Percentiles rank a stretch among this genome's conserved stretches.
Evolutionary conservation across 1,284 basidiomycete genomes (phyloP).

Genomic region (Anthracocystis panici-leucophaei): DNA sequence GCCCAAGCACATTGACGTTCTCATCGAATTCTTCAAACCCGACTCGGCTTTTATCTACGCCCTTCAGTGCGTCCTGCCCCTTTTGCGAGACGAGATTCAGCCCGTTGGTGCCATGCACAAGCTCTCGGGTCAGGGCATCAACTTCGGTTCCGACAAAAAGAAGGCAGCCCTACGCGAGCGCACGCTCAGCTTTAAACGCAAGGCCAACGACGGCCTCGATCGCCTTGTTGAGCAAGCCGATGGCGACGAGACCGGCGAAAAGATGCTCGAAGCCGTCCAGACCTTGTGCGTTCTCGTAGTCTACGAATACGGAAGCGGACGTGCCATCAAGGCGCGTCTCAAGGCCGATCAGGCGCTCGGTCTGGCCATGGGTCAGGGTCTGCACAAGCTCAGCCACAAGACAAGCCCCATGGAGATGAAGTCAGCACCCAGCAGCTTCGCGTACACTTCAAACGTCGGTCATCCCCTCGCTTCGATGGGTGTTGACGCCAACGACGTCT

Average conservation of each 20-base stretch:
- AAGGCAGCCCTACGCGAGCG: constrained; percentile 48
- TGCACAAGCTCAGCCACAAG: constrained; percentile 55
- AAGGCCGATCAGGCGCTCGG: constrained; percentile 66
- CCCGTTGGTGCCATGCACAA: constrained; percentile 46
- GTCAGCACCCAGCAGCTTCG: constrained; percentile 46
- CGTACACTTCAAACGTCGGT: constrained; percentile 25
- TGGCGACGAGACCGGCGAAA: constrained; percentile 33
- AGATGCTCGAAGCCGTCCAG: constrained; percentile 60
- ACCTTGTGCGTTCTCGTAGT: constrained; percentile 58
- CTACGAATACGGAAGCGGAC: constrained; percentile 63
- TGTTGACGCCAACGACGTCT: constrained; percentile 44
- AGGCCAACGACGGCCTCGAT: constrained; percentile 59
- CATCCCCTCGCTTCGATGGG: constrained; percentile 44
- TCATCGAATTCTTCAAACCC: constrained; percentile 42
- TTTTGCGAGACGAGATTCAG: constrained; percentile 56
- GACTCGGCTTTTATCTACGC: constrained; percentile 60
- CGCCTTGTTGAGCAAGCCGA: constrained; percentile 53
- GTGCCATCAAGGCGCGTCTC: constrained; percentile 61
- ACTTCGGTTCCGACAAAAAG: constrained; percentile 55
- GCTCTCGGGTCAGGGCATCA: constrained; percentile 49
- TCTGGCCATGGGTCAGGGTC: constrained; percentile 63
- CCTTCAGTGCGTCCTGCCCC: constrained; percentile 57
- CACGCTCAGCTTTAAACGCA: constrained; percentile 50
- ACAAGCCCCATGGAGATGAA: constrained; percentile 25
- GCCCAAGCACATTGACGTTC: constrained; percentile 47